These are phyloP conservation scores for Ogataea hybrid DNA, from an alignment of 1,139 yeast genomes.

Conservation along the genomic window DNA sequence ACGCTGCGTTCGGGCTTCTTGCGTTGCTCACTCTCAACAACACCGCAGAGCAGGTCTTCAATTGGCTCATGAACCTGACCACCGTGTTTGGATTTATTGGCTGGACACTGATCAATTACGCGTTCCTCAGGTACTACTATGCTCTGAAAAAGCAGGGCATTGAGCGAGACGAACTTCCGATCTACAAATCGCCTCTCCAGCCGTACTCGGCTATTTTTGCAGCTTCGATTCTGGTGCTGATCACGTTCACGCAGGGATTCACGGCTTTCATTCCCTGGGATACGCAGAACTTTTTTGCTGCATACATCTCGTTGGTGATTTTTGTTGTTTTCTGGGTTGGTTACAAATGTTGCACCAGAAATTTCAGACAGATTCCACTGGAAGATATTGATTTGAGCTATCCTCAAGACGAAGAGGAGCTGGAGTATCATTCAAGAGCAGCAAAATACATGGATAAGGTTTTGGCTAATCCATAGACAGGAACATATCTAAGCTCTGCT, in stretches of 20 bases:
- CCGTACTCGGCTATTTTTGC: slow-evolving; percentile 66
- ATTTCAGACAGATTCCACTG: slow-evolving; percentile 39
- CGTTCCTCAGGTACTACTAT: slow-evolving; percentile 67
- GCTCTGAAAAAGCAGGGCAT: slow-evolving; percentile 59
- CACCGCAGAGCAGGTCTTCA: slow-evolving; percentile 67
- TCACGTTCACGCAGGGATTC: slow-evolving; percentile 72
- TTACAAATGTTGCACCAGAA: slow-evolving; percentile 42
- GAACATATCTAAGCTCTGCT: no score
- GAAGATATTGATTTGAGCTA: slow-evolving; percentile 46
- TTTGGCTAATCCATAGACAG: neutral
- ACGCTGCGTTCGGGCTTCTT: slow-evolving; percentile 50
- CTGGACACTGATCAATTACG: slow-evolving; percentile 66
- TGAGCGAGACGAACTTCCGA: slow-evolving; percentile 60
- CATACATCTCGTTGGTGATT: slow-evolving; percentile 62
- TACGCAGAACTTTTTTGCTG: slow-evolving; percentile 58
- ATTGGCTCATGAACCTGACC: slow-evolving; percentile 80
- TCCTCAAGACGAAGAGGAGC: slow-evolving; percentile 24
- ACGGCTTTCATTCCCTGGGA: slow-evolving; percentile 54
- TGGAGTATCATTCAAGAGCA: slow-evolving; percentile 7
- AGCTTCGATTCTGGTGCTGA: slow-evolving; percentile 44
- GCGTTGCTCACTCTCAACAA: slow-evolving; percentile 67
- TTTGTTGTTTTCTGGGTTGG: slow-evolving; percentile 50
- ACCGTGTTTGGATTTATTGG: slow-evolving; percentile 75
- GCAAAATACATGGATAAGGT: neutral
- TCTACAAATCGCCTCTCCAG: slow-evolving; percentile 61